Conservation (phyloP, 2,329 filamentous ascomycete genomes). For the Cladosporium sp. region DNA sequence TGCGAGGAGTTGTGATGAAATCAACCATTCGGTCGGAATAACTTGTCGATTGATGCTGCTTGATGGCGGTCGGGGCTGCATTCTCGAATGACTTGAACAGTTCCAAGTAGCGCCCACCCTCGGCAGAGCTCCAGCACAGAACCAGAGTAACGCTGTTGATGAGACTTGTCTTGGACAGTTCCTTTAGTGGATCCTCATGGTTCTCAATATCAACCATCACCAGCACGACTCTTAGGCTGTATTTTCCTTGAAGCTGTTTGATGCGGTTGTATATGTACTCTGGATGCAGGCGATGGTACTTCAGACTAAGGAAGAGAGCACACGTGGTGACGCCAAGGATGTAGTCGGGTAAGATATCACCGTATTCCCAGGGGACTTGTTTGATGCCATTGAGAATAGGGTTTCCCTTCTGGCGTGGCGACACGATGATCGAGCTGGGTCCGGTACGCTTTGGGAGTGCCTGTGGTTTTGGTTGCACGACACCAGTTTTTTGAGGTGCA, state of each 20-base stretch:
- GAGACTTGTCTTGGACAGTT: slow-evolving; percentile 87
- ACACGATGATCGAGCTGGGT: slow-evolving; percentile 82
- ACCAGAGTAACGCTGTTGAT: slow-evolving; percentile 92
- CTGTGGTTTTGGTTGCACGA: slow-evolving; percentile 78
- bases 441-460: slow-evolving; percentile 66
- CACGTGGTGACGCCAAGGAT: slow-evolving; percentile 84
- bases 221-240: slow-evolving; percentile 80
- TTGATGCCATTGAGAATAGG: slow-evolving; percentile 82
- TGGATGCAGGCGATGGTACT: slow-evolving; percentile 95
- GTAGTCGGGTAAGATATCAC: slow-evolving; percentile 94
- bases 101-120: slow-evolving; percentile 91
- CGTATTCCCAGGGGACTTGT: slow-evolving; percentile 90
- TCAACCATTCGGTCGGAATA: slow-evolving; percentile 88
- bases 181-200: slow-evolving; percentile 84
- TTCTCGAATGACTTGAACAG: slow-evolving; percentile 94
- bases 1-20: slow-evolving; percentile 86
- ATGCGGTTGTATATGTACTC: slow-evolving; percentile 98
- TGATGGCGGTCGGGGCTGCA: slow-evolving; percentile 77
- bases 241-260: slow-evolving; percentile 77
- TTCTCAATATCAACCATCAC: slow-evolving; percentile 94
- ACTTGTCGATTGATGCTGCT: slow-evolving; percentile 76
- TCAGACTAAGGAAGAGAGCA: slow-evolving; percentile 87
- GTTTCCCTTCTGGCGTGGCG: slow-evolving; percentile 90
- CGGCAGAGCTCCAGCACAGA: slow-evolving; percentile 89
- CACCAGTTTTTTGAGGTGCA: slow-evolving; percentile 26